phyloP scores from a whole-genome alignment of 768 basidiomycete genomes.

The Pulveroboletus sp. region DNA sequence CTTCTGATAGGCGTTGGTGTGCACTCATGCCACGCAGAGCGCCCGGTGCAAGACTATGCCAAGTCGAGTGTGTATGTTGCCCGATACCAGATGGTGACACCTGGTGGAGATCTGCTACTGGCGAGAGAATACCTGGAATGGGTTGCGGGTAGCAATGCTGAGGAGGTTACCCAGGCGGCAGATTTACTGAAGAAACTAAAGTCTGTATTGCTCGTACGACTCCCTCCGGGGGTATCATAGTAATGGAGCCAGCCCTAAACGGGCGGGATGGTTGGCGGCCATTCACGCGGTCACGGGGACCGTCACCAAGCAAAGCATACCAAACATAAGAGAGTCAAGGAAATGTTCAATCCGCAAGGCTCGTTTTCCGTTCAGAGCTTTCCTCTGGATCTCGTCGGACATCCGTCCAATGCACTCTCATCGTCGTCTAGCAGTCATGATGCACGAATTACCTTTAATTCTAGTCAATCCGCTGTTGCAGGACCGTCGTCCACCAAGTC shows the following conservation, averaged over 20 bases:
- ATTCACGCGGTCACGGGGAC: constrained; percentile 37
- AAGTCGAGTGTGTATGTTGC: constrained; percentile 84
- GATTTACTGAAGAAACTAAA: constrained; percentile 65
- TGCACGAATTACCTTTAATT: constrained; percentile 3
- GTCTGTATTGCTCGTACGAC: constrained; percentile 25
- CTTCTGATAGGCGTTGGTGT: constrained; percentile 2
- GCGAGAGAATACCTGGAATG: constrained; percentile 70
- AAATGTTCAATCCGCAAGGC: constrained; percentile 30
- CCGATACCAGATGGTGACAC: constrained; percentile 62
- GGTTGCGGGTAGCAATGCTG: constrained; percentile 74
- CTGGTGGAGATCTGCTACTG: constrained; percentile 60
- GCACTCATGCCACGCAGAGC: constrained; percentile 36
- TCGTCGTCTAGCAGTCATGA: constrained; percentile 2
- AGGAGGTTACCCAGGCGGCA: constrained; percentile 70
- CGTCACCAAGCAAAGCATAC: constrained; percentile 34
- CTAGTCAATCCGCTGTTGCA: constrained; percentile 11
- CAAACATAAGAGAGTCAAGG: constrained; percentile 34
- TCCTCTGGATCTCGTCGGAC: constrained; percentile 15
- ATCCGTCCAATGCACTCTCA: neutral
- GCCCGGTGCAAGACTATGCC: constrained; percentile 72
- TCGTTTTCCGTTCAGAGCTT: constrained; percentile 29
- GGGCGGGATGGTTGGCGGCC: constrained; percentile 6
- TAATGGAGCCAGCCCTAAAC: constrained; percentile 29
- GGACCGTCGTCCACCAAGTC: constrained; percentile 26
- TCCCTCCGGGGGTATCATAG: constrained; percentile 1